phyloP scores from a whole-genome alignment of 176 grass and related monocot species.

The Oryza glumipatula region DNA sequence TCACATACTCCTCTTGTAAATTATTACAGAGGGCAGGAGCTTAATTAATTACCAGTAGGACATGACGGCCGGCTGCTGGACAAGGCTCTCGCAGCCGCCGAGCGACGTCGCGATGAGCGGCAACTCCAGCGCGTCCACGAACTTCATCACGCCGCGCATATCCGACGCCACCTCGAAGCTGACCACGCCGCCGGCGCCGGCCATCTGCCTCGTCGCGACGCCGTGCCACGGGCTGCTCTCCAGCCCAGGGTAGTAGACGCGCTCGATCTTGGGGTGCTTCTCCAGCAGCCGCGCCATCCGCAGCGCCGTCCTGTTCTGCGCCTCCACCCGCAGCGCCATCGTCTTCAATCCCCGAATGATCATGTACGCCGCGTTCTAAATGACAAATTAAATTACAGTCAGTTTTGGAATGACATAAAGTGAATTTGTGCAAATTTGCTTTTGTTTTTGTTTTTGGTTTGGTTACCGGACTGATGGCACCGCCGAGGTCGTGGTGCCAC shows the following conservation, averaged over 20 bases:
- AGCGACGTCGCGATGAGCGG: constrained; percentile 53
- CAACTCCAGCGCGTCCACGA: constrained; percentile 51
- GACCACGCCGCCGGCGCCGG: constrained; percentile 43
- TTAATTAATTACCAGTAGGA: constrained; percentile 48
- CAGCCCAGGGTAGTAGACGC: constrained; percentile 54
- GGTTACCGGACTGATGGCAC: constrained; percentile 71
- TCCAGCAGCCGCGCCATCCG: constrained; percentile 61
- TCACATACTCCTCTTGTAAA: no score
- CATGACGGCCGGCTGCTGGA: constrained; percentile 71
- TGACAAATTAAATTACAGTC: no score
- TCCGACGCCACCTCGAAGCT: constrained; percentile 59
- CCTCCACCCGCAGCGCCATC: constrained; percentile 53
- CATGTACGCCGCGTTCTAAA: constrained; percentile 62
- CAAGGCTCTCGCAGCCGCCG: constrained; percentile 61
- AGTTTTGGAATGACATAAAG: no score
- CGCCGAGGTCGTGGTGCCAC: constrained; percentile 80
- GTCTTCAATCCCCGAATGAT: constrained; percentile 65
- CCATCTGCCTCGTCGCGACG: constrained; percentile 47
- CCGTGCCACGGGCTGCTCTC: constrained; percentile 52
- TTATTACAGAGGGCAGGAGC: not conserved
- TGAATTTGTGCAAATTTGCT: no score
- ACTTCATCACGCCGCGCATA: constrained; percentile 35
- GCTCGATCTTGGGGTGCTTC: constrained; percentile 51
- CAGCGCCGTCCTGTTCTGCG: constrained; percentile 51
- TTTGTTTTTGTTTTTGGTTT: not conserved